Evolutionary conservation across 2,329 filamentous ascomycete species (phyloP).

Genomic region (Mycosphaerella sp.): DNA sequence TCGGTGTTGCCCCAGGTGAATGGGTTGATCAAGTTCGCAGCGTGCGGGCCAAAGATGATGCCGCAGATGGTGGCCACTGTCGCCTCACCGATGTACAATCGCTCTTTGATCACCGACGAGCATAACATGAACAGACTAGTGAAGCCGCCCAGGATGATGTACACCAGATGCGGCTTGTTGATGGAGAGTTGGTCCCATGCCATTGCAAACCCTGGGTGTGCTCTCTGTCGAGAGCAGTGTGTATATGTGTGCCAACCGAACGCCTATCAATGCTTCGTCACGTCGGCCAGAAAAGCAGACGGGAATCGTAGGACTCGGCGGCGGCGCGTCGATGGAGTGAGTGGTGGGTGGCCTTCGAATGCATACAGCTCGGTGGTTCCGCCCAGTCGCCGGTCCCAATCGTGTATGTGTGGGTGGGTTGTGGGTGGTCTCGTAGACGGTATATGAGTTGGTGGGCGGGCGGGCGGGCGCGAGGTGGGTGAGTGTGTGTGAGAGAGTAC

Average conservation of each 20-base stretch:
- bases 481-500: no score
- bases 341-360: slow-evolving; percentile 6
- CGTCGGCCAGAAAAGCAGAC: slow-evolving; percentile 8
- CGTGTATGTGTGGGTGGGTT: slow-evolving; percentile 20
- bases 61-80: slow-evolving; percentile 86
- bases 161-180: slow-evolving; percentile 94
- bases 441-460: no score
- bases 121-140: slow-evolving; percentile 98
- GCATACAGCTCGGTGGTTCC: slow-evolving; percentile 24
- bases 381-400: slow-evolving; percentile 34
- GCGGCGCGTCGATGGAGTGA: slow-evolving; percentile 13
- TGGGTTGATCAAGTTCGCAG: slow-evolving; percentile 72
- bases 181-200: slow-evolving; percentile 75
- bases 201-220: slow-evolving; percentile 44
- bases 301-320: slow-evolving; percentile 17
- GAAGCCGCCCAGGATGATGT: slow-evolving; percentile 96
- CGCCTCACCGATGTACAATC: slow-evolving; percentile 96
- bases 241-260: background rate
- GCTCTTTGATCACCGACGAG: slow-evolving; percentile 96
- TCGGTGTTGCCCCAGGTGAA: slow-evolving; percentile 73
- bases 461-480: no score
- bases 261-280: background rate
- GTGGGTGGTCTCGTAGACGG: background rate
- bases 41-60: slow-evolving; percentile 82
- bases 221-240: background rate